Evolutionary conservation across 1,284 basidiomycete species (phyloP).

Genomic region (Stygiomarasmius scandens): DNA sequence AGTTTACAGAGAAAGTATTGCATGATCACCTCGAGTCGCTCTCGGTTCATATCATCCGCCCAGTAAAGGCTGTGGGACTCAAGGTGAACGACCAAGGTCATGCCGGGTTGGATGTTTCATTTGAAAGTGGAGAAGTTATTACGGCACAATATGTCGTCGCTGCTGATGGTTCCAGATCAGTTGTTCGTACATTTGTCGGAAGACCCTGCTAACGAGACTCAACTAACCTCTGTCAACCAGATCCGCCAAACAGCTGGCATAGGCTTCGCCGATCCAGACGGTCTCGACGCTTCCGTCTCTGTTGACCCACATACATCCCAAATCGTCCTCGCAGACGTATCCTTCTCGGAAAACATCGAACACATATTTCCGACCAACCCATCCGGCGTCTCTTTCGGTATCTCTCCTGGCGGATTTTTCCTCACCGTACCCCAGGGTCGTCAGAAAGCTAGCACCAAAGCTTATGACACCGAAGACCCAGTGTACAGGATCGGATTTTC

Average conservation of each 20-base stretch:
- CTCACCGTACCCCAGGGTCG: slow-evolving; percentile 28
- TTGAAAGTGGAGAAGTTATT: slow-evolving; percentile 52
- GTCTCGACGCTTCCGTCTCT: slow-evolving; percentile 12
- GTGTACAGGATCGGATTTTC: slow-evolving; percentile 34
- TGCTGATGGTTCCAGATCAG: slow-evolving; percentile 59
- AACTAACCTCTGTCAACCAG: slow-evolving; percentile 20
- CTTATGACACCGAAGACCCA: slow-evolving; percentile 7
- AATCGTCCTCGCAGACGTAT: slow-evolving; percentile 39
- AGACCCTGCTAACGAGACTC: too few species aligned
- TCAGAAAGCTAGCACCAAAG: background rate
- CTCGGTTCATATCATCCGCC: slow-evolving; percentile 37
- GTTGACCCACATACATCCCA: slow-evolving; percentile 29
- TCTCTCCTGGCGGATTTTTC: slow-evolving; percentile 24
- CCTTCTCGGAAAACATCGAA: slow-evolving; percentile 22
- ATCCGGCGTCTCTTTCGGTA: slow-evolving; percentile 16
- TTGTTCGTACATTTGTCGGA: slow-evolving; percentile 36
- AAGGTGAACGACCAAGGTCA: slow-evolving; percentile 22
- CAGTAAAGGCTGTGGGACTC: slow-evolving; percentile 39
- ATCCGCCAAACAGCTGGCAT: slow-evolving; percentile 35
- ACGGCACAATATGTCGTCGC: slow-evolving; percentile 53
- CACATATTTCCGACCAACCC: slow-evolving; percentile 13
- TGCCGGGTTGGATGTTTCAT: slow-evolving; percentile 41
- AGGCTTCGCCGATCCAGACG: slow-evolving; percentile 37
- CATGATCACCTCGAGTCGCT: slow-evolving; percentile 34
- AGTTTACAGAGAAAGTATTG: slow-evolving; percentile 47